Conservation (phyloP, 352 stramenopile species). For the Pythium apleroticum region DNA sequence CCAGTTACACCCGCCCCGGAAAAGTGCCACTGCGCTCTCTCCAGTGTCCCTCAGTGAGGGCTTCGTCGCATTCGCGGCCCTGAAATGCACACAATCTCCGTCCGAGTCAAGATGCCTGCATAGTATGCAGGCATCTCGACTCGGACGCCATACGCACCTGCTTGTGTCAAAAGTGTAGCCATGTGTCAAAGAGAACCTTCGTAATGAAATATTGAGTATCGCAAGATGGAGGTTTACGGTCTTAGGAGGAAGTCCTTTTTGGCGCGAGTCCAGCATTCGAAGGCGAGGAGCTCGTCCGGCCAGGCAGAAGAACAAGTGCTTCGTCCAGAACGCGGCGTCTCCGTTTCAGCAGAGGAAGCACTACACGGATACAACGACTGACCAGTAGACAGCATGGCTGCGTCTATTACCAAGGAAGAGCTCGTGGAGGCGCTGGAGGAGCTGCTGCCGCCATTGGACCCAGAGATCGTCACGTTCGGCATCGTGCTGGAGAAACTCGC, state of each 20-base stretch:
- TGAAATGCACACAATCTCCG: too few species aligned
- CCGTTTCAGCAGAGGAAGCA: not conserved
- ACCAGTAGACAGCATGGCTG: not conserved
- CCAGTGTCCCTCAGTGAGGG: too few species aligned
- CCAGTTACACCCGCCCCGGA: too few species aligned
- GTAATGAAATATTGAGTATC: not conserved
- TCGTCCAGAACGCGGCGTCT: not conserved
- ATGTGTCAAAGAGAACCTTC: not conserved
- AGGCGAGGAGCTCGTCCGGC: not conserved
- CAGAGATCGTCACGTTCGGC: slow-evolving; percentile 44
- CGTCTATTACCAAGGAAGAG: slow-evolving; percentile 29
- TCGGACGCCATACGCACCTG: too few species aligned
- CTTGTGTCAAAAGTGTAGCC: slow-evolving; percentile 10
- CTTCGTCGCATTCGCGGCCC: too few species aligned
- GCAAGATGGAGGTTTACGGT: not conserved
- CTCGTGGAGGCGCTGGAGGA: slow-evolving; percentile 39
- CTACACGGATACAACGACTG: slow-evolving; percentile 9
- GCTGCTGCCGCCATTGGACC: slow-evolving; percentile 62
- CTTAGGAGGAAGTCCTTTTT: slow-evolving; percentile 14
- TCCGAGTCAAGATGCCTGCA: too few species aligned
- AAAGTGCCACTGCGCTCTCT: too few species aligned
- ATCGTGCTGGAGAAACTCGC: slow-evolving; percentile 55
- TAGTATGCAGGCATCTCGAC: too few species aligned
- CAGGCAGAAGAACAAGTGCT: not conserved
- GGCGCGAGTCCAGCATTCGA: slow-evolving; percentile 15